phyloP scores from a whole-genome alignment of 345 rosid species.

The Eutrema heterophyllum region DNA sequence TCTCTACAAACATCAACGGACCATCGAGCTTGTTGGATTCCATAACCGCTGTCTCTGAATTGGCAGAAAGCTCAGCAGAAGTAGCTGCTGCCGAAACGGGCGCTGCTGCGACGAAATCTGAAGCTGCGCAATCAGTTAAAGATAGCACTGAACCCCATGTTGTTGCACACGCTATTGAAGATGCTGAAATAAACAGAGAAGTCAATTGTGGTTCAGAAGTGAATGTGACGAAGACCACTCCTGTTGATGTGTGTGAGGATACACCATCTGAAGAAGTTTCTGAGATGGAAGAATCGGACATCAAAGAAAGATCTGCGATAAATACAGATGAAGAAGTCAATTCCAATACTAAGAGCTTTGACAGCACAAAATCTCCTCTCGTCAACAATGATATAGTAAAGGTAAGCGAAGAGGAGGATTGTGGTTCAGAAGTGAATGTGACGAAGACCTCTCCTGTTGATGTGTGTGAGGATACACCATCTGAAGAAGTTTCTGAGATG shows the following conservation, averaged over 20 bases:
- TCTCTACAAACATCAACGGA: conserved; percentile 16
- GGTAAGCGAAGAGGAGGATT: background rate
- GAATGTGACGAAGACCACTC: background rate
- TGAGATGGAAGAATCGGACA: background rate
- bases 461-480: conserved; percentile 11
- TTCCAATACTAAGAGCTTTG: background rate
- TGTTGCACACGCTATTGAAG: background rate
- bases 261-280: conserved; percentile 15
- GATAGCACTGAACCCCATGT: conserved; percentile 10
- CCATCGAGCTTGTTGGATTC: conserved; percentile 20
- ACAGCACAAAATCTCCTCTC: background rate
- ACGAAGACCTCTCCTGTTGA: conserved; percentile 4
- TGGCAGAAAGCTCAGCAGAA: conserved; percentile 16
- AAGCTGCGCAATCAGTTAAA: conserved; percentile 13
- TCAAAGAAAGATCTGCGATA: conserved; percentile 14
- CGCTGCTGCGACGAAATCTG: conserved; percentile 7
- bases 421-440: conserved; percentile 7
- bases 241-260: conserved; percentile 11
- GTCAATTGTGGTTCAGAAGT: conserved; percentile 4
- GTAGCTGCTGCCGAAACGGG: conserved; percentile 12
- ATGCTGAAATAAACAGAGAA: conserved; percentile 22
- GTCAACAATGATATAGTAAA: background rate
- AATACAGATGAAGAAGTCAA: conserved; percentile 8
- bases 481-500: conserved; percentile 9
- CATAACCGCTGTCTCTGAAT: conserved; percentile 11